Evolutionary conservation across 208 protist genomes (phyloP), one percentile per base, ranked within the genome.

Genomic region (Wallacemonas collosoma): DNA sequence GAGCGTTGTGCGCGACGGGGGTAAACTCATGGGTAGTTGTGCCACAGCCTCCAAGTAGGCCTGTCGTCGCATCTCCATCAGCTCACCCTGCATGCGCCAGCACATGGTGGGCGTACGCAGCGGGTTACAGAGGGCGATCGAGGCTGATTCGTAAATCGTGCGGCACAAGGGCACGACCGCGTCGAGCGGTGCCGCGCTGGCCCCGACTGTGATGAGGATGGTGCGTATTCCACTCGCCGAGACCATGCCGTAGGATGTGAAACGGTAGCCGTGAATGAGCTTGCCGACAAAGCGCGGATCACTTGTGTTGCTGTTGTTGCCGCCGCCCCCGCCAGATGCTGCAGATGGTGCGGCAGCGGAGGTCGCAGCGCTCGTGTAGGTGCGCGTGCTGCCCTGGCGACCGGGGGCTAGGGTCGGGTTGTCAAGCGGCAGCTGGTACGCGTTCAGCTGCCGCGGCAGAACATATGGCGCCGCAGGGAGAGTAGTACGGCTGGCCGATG

Each of bases 161-260:
- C 91, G 85, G 75, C 88, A 93, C 4, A 96, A 70, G n/a, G 91
- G 91, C 75, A 93, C 68, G 64, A 96, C 83, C 55, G 91, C 91
- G 69, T 96, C 91, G 3, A 80, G 55, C 5, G 88, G 86, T 3
- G 85, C 83, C 47, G 82, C 75, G 35, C 82, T 75, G 55, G 67
- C 54, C 17, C 91, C 89, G 9, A 94, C 84, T 56, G 86, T 91
- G 36, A 91, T 81, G 43, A 96, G 74, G 7, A 96, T 71, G 14
- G 86, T 89, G 15, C 71, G 76, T 40, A 94, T 83, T 6, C 91
- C 85, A 3, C 87, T 91, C 61, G 79, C 91, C 35, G 87, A 91
- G 73, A 85, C 79, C 73, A 94, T 92, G 61, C 88, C 91, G 71
- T 90, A 94, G 53, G 80, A 88, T 64, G 78, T 76, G 68, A 94